These are phyloP conservation scores for Lasiosphaeria hispida DNA, from an alignment of 495 filamentous ascomycete species.

Conservation along the genomic window DNA sequence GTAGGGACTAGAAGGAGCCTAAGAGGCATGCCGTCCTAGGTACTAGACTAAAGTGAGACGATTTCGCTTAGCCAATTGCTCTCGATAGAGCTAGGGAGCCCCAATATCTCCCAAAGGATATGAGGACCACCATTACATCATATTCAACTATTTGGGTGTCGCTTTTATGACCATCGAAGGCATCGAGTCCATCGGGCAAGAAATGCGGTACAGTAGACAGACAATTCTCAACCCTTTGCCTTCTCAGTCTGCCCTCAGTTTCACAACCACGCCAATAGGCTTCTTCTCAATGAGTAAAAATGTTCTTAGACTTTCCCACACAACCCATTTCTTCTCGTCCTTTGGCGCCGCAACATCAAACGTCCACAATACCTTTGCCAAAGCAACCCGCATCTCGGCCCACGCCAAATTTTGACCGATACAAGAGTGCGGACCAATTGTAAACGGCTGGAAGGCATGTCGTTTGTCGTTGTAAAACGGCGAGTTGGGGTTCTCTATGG, in stretches of 20 bases:
- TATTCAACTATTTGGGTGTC: no score
- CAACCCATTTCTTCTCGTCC: constrained; percentile 24
- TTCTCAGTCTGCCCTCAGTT: constrained; percentile 7
- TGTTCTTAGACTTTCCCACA: constrained; percentile 43
- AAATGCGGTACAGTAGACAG: no score
- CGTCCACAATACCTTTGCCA: constrained; percentile 51
- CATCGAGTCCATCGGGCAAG: no score
- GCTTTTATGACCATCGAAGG: no score
- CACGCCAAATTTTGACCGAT: constrained; percentile 48
- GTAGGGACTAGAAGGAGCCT: no score
- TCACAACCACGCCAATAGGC: constrained; percentile 18
- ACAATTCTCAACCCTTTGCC: no score
- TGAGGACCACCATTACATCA: no score
- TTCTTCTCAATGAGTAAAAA: constrained; percentile 34
- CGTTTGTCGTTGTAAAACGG: constrained; percentile 28
- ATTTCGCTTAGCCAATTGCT: no score
- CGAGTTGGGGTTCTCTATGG: constrained; percentile 15
- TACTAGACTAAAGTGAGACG: no score
- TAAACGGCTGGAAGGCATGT: constrained; percentile 38
- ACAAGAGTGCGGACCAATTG: constrained; percentile 37
- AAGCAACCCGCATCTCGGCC: constrained; percentile 51
- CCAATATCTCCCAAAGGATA: no score
- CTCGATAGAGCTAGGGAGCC: no score
- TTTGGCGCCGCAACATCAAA: constrained; percentile 48
- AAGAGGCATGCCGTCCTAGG: no score